Percentiles rank a stretch among this genome's conserved stretches.
phyloP scores from a whole-genome alignment of 169 alveolate species.

The Cryptosporidium muris region DNA sequence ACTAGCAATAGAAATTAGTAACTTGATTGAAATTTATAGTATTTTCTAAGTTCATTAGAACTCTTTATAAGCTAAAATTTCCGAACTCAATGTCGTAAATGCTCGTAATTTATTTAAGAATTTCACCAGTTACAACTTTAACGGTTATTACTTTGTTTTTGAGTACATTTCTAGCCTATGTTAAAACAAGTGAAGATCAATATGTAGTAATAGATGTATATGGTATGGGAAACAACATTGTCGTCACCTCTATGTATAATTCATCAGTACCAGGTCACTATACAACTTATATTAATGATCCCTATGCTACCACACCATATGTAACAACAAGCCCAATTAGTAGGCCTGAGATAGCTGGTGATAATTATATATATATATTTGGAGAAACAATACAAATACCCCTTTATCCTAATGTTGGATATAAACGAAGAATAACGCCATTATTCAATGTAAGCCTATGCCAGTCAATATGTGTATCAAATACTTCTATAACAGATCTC shows the following conservation, averaged over 20 bases:
- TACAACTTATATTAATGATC: slow-evolving; percentile 39
- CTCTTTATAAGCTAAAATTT: too few relatives aligned
- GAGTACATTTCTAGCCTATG: not conserved
- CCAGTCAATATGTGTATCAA: slow-evolving; percentile 43
- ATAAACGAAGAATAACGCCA: slow-evolving; percentile 50
- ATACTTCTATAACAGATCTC: not conserved
- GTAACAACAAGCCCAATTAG: slow-evolving; percentile 28
- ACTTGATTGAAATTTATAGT: too few relatives aligned
- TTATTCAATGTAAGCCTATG: slow-evolving; percentile 24
- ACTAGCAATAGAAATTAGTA: too few relatives aligned
- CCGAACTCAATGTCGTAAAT: too few relatives aligned
- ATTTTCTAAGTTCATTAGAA: too few relatives aligned
- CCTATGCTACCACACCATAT: slow-evolving; percentile 14
- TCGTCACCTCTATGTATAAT: slow-evolving; percentile 40
- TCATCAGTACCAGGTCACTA: slow-evolving; percentile 30
- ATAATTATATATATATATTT: slow-evolving; percentile 26
- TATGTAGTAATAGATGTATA: slow-evolving; percentile 35
- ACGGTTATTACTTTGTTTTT: too few relatives aligned
- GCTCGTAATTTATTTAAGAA: too few relatives aligned
- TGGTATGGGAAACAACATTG: not conserved
- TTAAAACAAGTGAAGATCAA: not conserved
- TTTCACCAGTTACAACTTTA: too few relatives aligned
- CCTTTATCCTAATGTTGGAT: slow-evolving; percentile 3
- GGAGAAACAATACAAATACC: slow-evolving; percentile 10
- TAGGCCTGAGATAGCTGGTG: slow-evolving; percentile 14